A percentile compares a stretch with the other conserved stretches of the same genome.
phyloP scores from a whole-genome alignment of 768 basidiomycete species.

The Neoboletus magnificus region DNA sequence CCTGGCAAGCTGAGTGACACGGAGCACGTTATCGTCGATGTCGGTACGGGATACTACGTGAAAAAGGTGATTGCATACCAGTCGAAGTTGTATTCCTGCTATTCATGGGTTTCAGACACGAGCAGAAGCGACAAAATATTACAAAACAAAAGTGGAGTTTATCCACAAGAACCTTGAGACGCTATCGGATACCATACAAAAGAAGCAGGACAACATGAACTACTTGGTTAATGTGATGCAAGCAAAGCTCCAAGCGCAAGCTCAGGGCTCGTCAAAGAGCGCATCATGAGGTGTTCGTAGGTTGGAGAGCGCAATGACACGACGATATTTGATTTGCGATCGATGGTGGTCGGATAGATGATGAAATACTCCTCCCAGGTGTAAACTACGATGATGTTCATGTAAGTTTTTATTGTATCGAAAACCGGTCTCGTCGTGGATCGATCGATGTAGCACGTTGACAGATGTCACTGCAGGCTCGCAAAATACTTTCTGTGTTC shows the following conservation, averaged over 20 bases:
- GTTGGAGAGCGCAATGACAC: background rate
- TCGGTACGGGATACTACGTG: constrained; percentile 96
- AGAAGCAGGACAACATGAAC: constrained; percentile 88
- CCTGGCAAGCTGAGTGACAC: constrained; percentile 83
- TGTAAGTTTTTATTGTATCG: background rate
- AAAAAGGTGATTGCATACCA: constrained; percentile 63
- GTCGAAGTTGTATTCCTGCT: background rate
- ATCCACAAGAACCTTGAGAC: constrained; percentile 81
- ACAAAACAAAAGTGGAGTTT: constrained; percentile 75
- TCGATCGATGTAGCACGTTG: background rate
- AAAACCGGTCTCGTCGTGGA: background rate
- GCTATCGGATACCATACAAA: constrained; percentile 84
- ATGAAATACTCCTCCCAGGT: background rate
- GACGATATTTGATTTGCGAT: background rate
- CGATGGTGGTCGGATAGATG: background rate
- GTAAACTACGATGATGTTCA: background rate
- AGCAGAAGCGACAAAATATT: constrained; percentile 76
- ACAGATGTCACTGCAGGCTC: background rate
- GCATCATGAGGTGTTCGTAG: constrained; percentile 12
- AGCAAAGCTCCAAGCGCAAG: constrained; percentile 42
- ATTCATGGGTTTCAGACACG: constrained; percentile 56
- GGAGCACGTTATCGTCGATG: constrained; percentile 88
- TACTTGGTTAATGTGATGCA: constrained; percentile 74
- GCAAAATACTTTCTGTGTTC: background rate
- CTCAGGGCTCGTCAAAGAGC: constrained; percentile 19